These are phyloP conservation scores for Cladophialophora psammophila DNA, from an alignment of 2,329 filamentous ascomycete species.

Conservation along the genomic window DNA sequence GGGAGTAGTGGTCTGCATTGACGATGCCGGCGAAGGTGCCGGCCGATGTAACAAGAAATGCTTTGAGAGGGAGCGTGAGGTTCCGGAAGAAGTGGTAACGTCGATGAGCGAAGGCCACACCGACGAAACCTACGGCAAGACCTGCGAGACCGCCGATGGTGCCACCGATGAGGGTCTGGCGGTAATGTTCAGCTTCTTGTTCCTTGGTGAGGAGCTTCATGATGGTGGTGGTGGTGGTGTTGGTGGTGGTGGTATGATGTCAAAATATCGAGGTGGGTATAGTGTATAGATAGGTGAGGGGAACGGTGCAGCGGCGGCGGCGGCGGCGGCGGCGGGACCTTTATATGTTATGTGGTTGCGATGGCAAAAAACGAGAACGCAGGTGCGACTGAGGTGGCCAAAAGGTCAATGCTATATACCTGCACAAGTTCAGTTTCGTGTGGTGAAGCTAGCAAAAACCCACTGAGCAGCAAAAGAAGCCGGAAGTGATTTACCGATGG, in stretches of 20 bases:
- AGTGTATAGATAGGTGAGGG: slow-evolving; percentile 2
- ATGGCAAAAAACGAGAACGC: not conserved
- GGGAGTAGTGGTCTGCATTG: slow-evolving; percentile 77
- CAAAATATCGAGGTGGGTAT: slow-evolving; percentile 8
- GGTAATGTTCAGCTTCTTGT: slow-evolving; percentile 88
- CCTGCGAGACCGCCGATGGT: slow-evolving; percentile 74
- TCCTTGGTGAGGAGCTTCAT: slow-evolving; percentile 98
- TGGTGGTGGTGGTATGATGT: slow-evolving; percentile 22
- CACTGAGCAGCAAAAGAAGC: slow-evolving; percentile 35
- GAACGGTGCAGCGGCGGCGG: not conserved
- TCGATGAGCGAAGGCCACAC: slow-evolving; percentile 70
- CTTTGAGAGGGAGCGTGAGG: slow-evolving; percentile 86
- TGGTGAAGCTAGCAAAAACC: not conserved
- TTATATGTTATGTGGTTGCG: not conserved
- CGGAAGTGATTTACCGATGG: slow-evolving; percentile 25
- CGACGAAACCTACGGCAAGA: slow-evolving; percentile 69
- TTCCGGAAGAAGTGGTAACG: slow-evolving; percentile 80
- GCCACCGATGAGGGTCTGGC: slow-evolving; percentile 77
- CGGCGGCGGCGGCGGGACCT: slow-evolving; percentile 2
- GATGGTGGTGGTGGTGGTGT: slow-evolving; percentile 23
- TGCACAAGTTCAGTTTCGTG: not conserved
- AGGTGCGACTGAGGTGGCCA: not conserved
- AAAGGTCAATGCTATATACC: not conserved
- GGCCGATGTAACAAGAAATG: slow-evolving; percentile 84
- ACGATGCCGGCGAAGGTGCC: slow-evolving; percentile 89